A percentile compares a stretch with the other conserved stretches of the same genome.
These are phyloP conservation scores for Curvularia hawaiiensis DNA, from an alignment of 2,329 filamentous ascomycete species.

Conservation along the genomic window DNA sequence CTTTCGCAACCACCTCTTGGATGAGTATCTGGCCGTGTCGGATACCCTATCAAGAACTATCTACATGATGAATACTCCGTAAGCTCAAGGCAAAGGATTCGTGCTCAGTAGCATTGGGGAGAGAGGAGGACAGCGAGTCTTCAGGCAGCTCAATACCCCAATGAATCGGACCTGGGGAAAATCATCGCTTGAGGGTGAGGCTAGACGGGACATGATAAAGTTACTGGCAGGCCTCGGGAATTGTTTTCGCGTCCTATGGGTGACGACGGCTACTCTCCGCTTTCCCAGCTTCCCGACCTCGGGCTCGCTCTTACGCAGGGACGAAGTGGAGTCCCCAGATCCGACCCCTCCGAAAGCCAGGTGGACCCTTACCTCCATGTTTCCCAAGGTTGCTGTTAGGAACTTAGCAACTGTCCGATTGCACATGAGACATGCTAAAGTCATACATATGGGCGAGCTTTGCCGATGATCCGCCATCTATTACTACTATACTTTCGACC, in stretches of 20 bases:
- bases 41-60: neutral
- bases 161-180: neutral
- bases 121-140: neutral
- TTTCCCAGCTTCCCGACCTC: slow-evolving; percentile 3
- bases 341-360: slow-evolving; percentile 11
- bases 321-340: slow-evolving; percentile 28
- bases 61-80: neutral
- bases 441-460: neutral
- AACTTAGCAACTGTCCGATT: neutral
- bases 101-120: neutral
- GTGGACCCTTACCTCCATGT: slow-evolving; percentile 6
- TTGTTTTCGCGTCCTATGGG: neutral
- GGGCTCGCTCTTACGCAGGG: slow-evolving; percentile 25
- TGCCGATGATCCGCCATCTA: neutral
- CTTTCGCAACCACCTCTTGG: neutral
- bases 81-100: neutral
- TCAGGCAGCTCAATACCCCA: neutral
- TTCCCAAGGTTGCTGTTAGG: slow-evolving; percentile 2
- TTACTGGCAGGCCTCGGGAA: slow-evolving; percentile 2
- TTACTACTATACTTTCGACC: neutral
- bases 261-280: neutral
- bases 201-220: neutral
- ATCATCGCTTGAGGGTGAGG: neutral
- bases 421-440: neutral
- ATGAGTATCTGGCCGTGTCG: neutral